Percentiles rank a stretch among this genome's conserved stretches.
Conservation (phyloP, 2,329 filamentous ascomycete species). For the Pseudohalonectria lignicola region DNA sequence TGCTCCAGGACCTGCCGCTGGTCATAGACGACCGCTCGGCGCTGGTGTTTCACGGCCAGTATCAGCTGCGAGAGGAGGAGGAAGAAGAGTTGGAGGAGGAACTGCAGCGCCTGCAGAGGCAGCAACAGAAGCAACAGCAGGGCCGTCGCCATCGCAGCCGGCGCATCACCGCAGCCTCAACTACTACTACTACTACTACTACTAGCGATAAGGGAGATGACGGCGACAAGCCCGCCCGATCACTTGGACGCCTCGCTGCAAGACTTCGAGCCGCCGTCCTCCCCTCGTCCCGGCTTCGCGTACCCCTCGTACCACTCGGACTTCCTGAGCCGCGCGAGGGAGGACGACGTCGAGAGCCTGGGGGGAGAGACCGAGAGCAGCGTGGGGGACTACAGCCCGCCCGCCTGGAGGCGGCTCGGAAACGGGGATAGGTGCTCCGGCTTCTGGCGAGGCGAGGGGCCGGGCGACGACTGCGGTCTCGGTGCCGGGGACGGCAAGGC, state of each 20-base stretch:
- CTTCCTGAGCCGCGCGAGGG: constrained; percentile 24
- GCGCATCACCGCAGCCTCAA: constrained; percentile 6
- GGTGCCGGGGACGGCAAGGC: constrained; percentile 19
- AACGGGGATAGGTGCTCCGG: constrained; percentile 47
- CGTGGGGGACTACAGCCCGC: constrained; percentile 48
- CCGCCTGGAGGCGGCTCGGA: constrained; percentile 49
- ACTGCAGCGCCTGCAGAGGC: constrained; percentile 8
- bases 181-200: not conserved
- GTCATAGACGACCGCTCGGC: constrained; percentile 8
- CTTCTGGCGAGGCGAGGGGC: constrained; percentile 52
- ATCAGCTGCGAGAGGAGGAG: constrained; percentile 7
- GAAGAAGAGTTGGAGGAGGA: constrained; percentile 11
- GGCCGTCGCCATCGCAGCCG: constrained; percentile 14
- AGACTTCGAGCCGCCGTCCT: constrained; percentile 39
- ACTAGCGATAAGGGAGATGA: constrained; percentile 5
- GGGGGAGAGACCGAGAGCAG: constrained; percentile 12
- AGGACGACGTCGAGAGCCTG: constrained; percentile 25
- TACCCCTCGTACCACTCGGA: constrained; percentile 30
- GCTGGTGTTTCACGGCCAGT: constrained; percentile 4
- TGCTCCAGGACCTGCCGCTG: constrained; percentile 10
- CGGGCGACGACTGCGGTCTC: constrained; percentile 41
- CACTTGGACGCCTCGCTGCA: constrained; percentile 40
- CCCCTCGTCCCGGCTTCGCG: constrained; percentile 16
- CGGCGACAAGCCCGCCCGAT: constrained; percentile 18
- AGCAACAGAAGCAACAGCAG: constrained; percentile 11